Evolutionary conservation across 106 monocot species (phyloP).

Genomic region (Phalaenopsis equestris): DNA sequence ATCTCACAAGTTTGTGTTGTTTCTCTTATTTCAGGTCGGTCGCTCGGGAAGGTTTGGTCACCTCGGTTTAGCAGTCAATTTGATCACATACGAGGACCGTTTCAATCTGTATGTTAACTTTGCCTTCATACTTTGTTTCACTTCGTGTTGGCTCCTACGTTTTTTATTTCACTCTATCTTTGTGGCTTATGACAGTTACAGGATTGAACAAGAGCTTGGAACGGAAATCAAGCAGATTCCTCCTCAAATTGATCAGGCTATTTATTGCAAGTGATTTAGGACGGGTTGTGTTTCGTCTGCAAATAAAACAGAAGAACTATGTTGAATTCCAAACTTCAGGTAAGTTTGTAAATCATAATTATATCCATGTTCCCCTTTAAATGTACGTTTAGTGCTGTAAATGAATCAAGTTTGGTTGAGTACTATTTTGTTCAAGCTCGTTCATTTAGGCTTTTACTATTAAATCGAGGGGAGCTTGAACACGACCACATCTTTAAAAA

Average conservation of each 20-base stretch:
- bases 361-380: too few species aligned
- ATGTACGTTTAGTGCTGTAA: too few species aligned
- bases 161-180: neutral
- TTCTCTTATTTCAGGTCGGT: constrained; percentile 49
- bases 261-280: constrained; percentile 71
- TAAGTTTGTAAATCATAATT: too few species aligned
- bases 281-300: too few species aligned
- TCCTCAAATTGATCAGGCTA: constrained; percentile 77
- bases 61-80: constrained; percentile 90
- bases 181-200: constrained; percentile 35
- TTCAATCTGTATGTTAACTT: constrained; percentile 57
- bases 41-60: constrained; percentile 94
- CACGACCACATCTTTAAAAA: too few species aligned
- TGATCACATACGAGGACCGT: constrained; percentile 93
- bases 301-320: too few species aligned
- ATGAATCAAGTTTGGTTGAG: too few species aligned
- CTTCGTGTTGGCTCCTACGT: neutral
- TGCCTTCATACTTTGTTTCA: neutral
- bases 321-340: too few species aligned
- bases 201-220: constrained; percentile 97
- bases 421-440: too few species aligned
- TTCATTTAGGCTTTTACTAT: too few species aligned
- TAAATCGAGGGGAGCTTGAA: too few species aligned
- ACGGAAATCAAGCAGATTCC: constrained; percentile 97
- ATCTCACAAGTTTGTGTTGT: too few species aligned